phyloP scores from a whole-genome alignment of 2,329 filamentous ascomycete genomes.

The Coniochaeta sp. region DNA sequence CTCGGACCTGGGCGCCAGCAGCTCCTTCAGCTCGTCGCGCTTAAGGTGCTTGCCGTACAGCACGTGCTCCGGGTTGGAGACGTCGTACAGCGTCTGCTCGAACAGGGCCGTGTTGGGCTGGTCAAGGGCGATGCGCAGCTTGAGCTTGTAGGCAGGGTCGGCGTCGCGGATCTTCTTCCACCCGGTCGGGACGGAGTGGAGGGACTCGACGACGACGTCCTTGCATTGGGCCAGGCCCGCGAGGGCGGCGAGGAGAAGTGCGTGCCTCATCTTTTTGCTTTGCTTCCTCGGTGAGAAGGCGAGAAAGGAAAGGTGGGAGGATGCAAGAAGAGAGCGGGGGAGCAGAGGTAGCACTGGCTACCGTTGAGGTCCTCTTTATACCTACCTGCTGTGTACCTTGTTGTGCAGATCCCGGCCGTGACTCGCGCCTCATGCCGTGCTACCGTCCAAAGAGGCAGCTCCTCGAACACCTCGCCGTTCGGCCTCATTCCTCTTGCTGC shows the following conservation, averaged over 20 bases:
- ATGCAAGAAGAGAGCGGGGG: not conserved
- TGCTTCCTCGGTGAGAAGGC: not conserved
- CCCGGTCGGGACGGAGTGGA: conserved; percentile 8
- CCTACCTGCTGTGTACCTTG: too few species aligned
- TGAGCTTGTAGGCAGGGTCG: conserved; percentile 6
- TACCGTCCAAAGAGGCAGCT: not conserved
- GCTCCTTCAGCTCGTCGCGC: conserved; percentile 38
- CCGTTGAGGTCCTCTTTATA: not conserved
- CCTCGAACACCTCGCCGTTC: too few species aligned
- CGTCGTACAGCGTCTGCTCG: conserved; percentile 20
- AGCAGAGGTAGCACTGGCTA: not conserved
- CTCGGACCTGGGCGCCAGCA: conserved; percentile 35
- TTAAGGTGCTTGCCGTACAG: conserved; percentile 41
- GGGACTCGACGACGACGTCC: conserved; percentile 11
- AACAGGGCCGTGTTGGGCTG: conserved; percentile 15
- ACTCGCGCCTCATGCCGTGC: not conserved
- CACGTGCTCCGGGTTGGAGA: conserved; percentile 37
- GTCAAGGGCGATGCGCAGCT: conserved; percentile 9
- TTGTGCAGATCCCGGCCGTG: not conserved
- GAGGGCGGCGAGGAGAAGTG: not conserved
- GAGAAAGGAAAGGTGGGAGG: not conserved
- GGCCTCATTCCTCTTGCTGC: too few species aligned
- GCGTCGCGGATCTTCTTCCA: conserved; percentile 10
- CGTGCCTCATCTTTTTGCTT: not conserved
- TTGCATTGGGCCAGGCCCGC: conserved; percentile 8